Evolutionary conservation across 495 filamentous ascomycete genomes (phyloP), one percentile per base, ranked within the genome.

Genomic region (Sporormia fimetaria): DNA sequence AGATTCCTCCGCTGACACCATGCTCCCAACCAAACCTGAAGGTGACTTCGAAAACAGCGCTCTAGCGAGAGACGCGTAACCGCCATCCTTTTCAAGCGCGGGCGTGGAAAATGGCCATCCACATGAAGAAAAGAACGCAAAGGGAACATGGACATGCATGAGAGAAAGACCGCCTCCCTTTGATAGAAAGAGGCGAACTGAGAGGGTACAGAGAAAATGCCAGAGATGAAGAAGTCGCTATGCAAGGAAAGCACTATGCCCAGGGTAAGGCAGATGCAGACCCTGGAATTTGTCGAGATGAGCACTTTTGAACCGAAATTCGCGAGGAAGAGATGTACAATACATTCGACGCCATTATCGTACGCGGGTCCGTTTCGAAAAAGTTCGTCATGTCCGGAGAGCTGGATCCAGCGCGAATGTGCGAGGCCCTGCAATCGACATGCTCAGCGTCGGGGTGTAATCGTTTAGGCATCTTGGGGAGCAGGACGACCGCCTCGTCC

Each of bases 401-500:
- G n/a, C n/a, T n/a, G n/a, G n/a, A n/a, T n/a, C n/a, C n/a, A n/a
- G n/a, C n/a, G n/a, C n/a, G n/a, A n/a, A n/a, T 27, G 12, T 27
- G 25, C 7, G 25, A 27, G 25, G 25, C 25, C 12, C 25, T 27
- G 25, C 25, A 12, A n/a, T n/a, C n/a, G n/a, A n/a, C n/a, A n/a
- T n/a, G n/a, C n/a, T n/a, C n/a, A n/a, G n/a, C n/a, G n/a, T n/a
- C n/a, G n/a, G n/a, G 8, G 24, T 18, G 11, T 7, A 4, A 12
- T 16, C 8, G 7, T 29, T 52, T 38, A 59, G 29, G 54, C 54
- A 17, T 56, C 57, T 28, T 57, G 59, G 38, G 60, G 52, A 39
- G 69, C 67, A 33, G 75, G 69, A 42, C 76, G 68, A 30, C 73
- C 70, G 41, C 70, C 51, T 18, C 45, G 70, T 29, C 63, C 62